Percentiles rank a stretch among this genome's conserved stretches.
Conservation (phyloP, 805 yeast genomes). For the Jamesozyma piceae region DNA sequence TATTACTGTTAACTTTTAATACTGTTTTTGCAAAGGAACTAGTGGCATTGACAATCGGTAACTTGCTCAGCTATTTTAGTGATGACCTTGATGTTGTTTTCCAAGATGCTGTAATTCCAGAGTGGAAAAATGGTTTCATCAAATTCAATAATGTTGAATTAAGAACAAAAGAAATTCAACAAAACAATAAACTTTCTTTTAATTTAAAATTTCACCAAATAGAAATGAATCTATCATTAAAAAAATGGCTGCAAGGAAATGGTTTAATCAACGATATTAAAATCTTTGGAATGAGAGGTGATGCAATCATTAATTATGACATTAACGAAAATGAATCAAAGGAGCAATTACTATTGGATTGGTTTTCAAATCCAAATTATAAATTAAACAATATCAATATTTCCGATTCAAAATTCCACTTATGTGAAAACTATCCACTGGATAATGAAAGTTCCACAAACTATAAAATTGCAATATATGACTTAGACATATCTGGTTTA, state of each 20-base stretch:
- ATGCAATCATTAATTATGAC: constrained; percentile 37
- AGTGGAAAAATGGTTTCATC: constrained; percentile 81
- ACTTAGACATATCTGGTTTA: constrained; percentile 53
- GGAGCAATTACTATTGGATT: constrained; percentile 20
- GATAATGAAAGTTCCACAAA: constrained; percentile 3
- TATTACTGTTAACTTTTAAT: constrained; percentile 62
- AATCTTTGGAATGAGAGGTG: constrained; percentile 76
- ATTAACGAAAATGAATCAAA: constrained; percentile 22
- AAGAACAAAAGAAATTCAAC: constrained; percentile 34
- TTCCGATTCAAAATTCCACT: constrained; percentile 22
- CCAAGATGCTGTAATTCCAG: constrained; percentile 85
- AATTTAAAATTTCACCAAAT: constrained; percentile 75
- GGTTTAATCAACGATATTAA: constrained; percentile 77
- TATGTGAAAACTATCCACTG: constrained; percentile 18
- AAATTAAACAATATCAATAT: constrained; percentile 37
- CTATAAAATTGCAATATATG: constrained; percentile 46
- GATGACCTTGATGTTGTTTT: constrained; percentile 74
- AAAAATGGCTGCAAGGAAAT: constrained; percentile 77
- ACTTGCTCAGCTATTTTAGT: constrained; percentile 48
- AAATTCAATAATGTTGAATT: constrained; percentile 65
- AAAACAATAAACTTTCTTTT: constrained; percentile 46
- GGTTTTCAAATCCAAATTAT: constrained; percentile 31
- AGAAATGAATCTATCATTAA: constrained; percentile 67
- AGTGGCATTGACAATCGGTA: constrained; percentile 75
- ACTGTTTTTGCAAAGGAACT: constrained; percentile 82